A percentile compares a stretch with the other conserved stretches of the same genome.
Conservation (phyloP, 78 protist species). For the Polysphondylium violaceum region DNA sequence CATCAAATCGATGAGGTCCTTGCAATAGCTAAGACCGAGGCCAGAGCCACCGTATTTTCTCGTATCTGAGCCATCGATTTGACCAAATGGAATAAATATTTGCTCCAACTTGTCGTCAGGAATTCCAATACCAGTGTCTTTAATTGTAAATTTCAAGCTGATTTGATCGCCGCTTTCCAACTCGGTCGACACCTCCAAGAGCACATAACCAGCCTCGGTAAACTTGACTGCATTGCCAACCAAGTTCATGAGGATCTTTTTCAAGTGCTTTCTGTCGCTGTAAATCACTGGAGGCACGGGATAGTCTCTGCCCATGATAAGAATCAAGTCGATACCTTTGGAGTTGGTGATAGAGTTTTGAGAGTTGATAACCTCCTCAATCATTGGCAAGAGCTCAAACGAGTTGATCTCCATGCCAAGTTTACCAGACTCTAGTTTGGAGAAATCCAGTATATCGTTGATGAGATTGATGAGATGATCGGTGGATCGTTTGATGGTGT, state of each 20-base stretch:
- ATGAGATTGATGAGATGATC: conserved; percentile 34
- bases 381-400: conserved; percentile 56
- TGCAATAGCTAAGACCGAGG: conserved; percentile 80
- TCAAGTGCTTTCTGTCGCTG: conserved; percentile 53
- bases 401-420: conserved; percentile 50
- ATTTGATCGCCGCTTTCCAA: conserved; percentile 54
- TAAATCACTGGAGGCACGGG: conserved; percentile 68
- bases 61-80: conserved; percentile 80
- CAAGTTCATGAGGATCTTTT: conserved; percentile 59
- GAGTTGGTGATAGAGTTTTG: background rate
- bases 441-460: conserved; percentile 77
- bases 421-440: conserved; percentile 58
- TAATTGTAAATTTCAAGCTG: conserved; percentile 59
- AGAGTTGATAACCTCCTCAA: conserved; percentile 51
- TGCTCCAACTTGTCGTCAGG: conserved; percentile 42
- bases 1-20: conserved; percentile 75
- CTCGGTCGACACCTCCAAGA: conserved; percentile 41
- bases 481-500: conserved; percentile 66
- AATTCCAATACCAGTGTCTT: conserved; percentile 89
- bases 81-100: conserved; percentile 82
- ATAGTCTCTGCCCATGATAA: conserved; percentile 36
- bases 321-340: conserved; percentile 56
- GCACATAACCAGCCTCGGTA: conserved; percentile 67
- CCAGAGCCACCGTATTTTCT: conserved; percentile 87
- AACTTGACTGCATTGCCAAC: conserved; percentile 81